phyloP scores from a whole-genome alignment of 2,329 filamentous ascomycete genomes.

The Fusarium nelsonii region DNA sequence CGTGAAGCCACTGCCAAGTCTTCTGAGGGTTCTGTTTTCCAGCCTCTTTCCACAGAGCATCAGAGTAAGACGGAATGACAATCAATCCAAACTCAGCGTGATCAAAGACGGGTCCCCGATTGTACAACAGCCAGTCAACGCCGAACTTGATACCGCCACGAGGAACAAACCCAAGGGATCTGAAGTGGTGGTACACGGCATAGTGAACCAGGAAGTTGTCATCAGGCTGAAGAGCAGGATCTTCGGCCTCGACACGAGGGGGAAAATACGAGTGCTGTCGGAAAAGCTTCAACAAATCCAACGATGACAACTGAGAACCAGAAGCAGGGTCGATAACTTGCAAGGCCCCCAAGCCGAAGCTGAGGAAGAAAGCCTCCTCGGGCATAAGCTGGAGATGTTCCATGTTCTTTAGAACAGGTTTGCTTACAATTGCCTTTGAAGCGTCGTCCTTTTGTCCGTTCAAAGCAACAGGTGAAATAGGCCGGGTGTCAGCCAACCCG shows the following conservation, averaged over 20 bases:
- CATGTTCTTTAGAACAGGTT: slow-evolving; percentile 58
- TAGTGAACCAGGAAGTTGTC: slow-evolving; percentile 90
- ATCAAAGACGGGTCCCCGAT: slow-evolving; percentile 90
- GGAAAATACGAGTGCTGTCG: slow-evolving; percentile 78
- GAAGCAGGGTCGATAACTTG: slow-evolving; percentile 67
- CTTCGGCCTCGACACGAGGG: slow-evolving; percentile 57
- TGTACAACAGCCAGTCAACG: slow-evolving; percentile 94
- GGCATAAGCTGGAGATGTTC: slow-evolving; percentile 93
- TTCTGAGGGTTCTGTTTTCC: slow-evolving; percentile 63
- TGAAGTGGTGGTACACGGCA: slow-evolving; percentile 93
- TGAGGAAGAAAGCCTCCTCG: slow-evolving; percentile 92
- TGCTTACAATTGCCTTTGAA: neutral
- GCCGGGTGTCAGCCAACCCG: slow-evolving; percentile 18
- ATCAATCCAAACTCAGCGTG: slow-evolving; percentile 94
- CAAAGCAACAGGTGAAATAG: slow-evolving; percentile 23
- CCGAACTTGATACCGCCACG: slow-evolving; percentile 94
- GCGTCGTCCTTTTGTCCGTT: slow-evolving; percentile 6
- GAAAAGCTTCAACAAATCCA: slow-evolving; percentile 74
- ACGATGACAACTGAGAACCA: slow-evolving; percentile 60
- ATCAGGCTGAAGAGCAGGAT: slow-evolving; percentile 71
- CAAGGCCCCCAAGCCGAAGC: slow-evolving; percentile 82
- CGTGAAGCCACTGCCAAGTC: slow-evolving; percentile 88
- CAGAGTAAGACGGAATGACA: slow-evolving; percentile 83
- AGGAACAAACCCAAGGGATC: slow-evolving; percentile 94
- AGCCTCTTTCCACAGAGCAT: slow-evolving; percentile 76